phyloP scores from a whole-genome alignment of 116 monocot species.

The Zostera marina region DNA sequence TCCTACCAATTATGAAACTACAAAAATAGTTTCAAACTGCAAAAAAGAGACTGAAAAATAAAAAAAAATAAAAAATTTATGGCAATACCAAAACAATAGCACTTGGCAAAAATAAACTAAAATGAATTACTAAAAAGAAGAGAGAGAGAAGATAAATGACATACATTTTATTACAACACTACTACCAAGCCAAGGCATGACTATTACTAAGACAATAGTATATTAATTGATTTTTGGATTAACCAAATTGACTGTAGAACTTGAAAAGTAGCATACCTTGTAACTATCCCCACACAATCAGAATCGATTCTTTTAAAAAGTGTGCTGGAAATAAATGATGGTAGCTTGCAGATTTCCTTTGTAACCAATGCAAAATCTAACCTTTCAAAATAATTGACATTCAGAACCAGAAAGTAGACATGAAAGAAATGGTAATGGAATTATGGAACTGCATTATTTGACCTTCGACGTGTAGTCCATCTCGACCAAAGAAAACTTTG shows the following conservation, averaged over 20 bases:
- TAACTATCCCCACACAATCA: constrained; percentile 35
- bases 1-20: not conserved
- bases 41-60: not conserved
- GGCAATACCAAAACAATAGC: not conserved
- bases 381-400: not conserved
- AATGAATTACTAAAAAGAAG: not conserved
- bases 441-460: constrained; percentile 1
- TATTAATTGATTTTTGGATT: no score
- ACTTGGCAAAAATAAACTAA: no score
- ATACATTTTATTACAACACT: no score
- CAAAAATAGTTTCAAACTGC: not conserved
- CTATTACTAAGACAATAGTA: no score
- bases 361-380: constrained; percentile 63
- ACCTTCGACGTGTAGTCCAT: constrained; percentile 68
- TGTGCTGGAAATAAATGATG: constrained; percentile 63
- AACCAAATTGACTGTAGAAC: not conserved
- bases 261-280: constrained; percentile 33
- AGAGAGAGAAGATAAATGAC: not conserved
- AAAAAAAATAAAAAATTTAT: not conserved
- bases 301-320: constrained; percentile 74
- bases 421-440: no score
- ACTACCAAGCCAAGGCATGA: no score
- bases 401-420: not conserved
- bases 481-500: constrained; percentile 48
- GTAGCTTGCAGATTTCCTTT: constrained; percentile 90